A percentile compares a stretch with the other conserved stretches of the same genome.
phyloP scores from a whole-genome alignment of 2,329 filamentous ascomycete genomes.

The Fusarium verrucosum region DNA sequence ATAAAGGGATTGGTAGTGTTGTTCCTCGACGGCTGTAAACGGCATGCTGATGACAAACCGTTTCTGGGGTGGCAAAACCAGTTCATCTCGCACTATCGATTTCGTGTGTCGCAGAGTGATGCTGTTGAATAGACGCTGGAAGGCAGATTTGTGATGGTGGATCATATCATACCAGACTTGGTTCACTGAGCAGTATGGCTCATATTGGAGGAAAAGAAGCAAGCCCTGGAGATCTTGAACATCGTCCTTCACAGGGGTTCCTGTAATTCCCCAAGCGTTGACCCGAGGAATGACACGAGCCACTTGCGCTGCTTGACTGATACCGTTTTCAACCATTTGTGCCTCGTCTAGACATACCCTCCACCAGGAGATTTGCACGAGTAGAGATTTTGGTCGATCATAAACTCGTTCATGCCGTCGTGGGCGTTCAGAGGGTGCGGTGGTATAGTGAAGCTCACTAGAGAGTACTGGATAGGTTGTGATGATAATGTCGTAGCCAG shows the following conservation, averaged over 20 bases:
- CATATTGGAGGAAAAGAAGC: constrained; percentile 80
- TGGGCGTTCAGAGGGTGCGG: constrained; percentile 72
- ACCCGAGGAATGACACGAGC: constrained; percentile 81
- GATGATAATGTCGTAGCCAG: constrained; percentile 66
- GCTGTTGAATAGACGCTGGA: constrained; percentile 73
- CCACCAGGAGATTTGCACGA: constrained; percentile 89
- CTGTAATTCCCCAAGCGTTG: constrained; percentile 92
- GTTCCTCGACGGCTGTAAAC: constrained; percentile 89
- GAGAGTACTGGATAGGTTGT: constrained; percentile 77
- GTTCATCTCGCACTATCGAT: constrained; percentile 78
- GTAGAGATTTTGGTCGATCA: constrained; percentile 73
- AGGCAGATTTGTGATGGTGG: constrained; percentile 67
- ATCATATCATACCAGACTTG: constrained; percentile 75
- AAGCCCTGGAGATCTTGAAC: constrained; percentile 82
- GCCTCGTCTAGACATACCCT: constrained; percentile 80
- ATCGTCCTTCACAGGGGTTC: constrained; percentile 83
- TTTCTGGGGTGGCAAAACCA: constrained; percentile 82
- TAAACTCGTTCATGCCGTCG: constrained; percentile 74
- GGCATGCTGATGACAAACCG: constrained; percentile 89
- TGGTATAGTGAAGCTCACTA: constrained; percentile 80
- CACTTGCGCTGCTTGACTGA: constrained; percentile 83
- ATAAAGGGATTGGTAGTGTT: constrained; percentile 83
- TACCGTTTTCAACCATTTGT: constrained; percentile 92
- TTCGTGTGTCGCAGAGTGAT: constrained; percentile 90
- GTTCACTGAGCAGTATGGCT: constrained; percentile 74